Evolutionary conservation across 208 protist genomes (phyloP), one percentile per base, ranked within the genome.

Genomic region (Tritrichomonas foetus): DNA sequence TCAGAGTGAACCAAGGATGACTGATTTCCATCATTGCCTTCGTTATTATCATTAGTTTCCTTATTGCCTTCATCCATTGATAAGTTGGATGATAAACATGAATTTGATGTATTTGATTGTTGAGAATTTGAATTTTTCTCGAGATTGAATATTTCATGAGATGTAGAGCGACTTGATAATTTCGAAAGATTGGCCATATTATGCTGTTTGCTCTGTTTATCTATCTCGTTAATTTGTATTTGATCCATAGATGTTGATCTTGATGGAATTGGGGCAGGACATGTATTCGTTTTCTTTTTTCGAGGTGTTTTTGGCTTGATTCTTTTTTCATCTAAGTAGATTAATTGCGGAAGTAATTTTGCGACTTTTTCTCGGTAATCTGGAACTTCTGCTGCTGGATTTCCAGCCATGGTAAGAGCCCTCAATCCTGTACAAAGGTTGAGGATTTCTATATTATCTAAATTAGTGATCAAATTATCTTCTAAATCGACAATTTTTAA

Each of bases 271-370:
- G 66, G 20, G 25, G 66, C 20, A 72, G 66, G 66, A 36, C 9
- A 3, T 72, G 20, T 72, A 8, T 72, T 8, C 33, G 33, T 72
- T 3, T 30, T 13, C 20, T 13, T 13, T n/a, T 14, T 78, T n/a
- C 44, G 36, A 3, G 22, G 36, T 16, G 27, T 3, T 27, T n/a
- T 49, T 3, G 74, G 74, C 36, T 84, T 84, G 16, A 84, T 3
- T 33, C 74, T 9, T n/a, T 84, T 84, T 84, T 84, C 74, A 25
- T 84, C 74, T 53, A 84, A 53, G 53, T 84, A 84, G 25, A 84
- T 25, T 13, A 84, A 20, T 53, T 84, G 27, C 3, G 74, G 74
- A 25, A 84, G 74, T n/a, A 84, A 53, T 84, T 84, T 84, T 53
- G 36, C 11, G 16, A 84, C 74, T 84, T 49, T 84, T 84, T 84